A percentile compares a stretch with the other conserved stretches of the same genome.
Evolutionary conservation across 352 stramenopile species (phyloP).

Genomic region (Phytophthora brassicae): DNA sequence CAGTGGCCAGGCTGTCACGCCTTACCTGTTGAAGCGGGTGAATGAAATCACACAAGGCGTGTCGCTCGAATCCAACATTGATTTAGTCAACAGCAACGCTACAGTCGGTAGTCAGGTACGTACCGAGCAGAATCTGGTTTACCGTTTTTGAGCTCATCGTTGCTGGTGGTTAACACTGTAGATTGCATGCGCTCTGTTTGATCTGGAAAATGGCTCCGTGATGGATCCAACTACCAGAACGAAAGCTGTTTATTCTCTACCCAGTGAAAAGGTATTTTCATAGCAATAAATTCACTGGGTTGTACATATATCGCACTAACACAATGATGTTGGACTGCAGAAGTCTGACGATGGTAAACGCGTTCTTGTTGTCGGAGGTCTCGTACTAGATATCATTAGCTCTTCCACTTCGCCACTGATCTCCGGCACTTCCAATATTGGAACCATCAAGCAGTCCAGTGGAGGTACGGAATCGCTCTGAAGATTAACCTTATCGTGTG

Average conservation of each 20-base stretch:
- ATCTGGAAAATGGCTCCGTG: slow-evolving; percentile 44
- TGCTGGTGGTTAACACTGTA: slow-evolving; percentile 15
- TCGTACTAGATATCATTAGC: slow-evolving; percentile 89
- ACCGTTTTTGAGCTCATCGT: neutral
- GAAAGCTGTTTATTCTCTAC: slow-evolving; percentile 42
- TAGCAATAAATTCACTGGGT: neutral
- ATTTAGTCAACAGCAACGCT: slow-evolving; percentile 97
- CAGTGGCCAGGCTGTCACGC: slow-evolving; percentile 94
- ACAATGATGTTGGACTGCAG: neutral
- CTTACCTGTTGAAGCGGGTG: slow-evolving; percentile 86
- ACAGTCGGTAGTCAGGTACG: slow-evolving; percentile 91
- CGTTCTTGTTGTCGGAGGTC: slow-evolving; percentile 85
- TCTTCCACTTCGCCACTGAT: slow-evolving; percentile 67
- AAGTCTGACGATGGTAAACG: slow-evolving; percentile 21
- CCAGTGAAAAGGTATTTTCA: slow-evolving; percentile 45
- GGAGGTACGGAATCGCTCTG: slow-evolving; percentile 41
- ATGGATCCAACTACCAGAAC: slow-evolving; percentile 8
- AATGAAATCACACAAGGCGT: slow-evolving; percentile 94
- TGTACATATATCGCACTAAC: neutral
- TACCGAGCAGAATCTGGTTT: neutral
- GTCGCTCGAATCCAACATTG: slow-evolving; percentile 95
- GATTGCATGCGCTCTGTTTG: slow-evolving; percentile 68
- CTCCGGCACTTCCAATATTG: slow-evolving; percentile 87
- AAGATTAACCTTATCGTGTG: neutral
- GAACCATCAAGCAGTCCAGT: slow-evolving; percentile 77